Base-by-base conservation (phyloP, 2,329 filamentous ascomycete genomes). In the Fusarium graminum region DNA sequence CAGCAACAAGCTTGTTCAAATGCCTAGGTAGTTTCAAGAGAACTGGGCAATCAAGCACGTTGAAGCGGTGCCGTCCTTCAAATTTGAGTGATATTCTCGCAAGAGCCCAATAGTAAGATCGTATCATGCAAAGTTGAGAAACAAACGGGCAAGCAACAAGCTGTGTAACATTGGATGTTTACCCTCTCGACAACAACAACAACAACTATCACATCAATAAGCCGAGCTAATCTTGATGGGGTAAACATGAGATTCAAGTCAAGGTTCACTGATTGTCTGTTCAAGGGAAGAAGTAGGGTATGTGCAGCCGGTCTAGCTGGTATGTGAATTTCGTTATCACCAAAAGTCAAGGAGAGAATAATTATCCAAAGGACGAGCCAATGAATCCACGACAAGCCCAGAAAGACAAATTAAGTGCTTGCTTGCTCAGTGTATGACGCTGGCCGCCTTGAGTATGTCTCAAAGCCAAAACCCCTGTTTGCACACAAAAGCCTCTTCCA, bases 391-490 rank as follows among this genome's bases (percentile, higher is more conserved):
- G 38, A 58, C 28, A 59, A 26, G 32, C 49, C 56, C 50, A 51
- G 51, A 30, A 55, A 56, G 50, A 56, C 51, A 62, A 47, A 47
- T 47, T 47, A 58, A 58, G 55, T 67, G 53, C 60, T 71, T 49
- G 58, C 58, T 63, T 58, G 22, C 58, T 63, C 51, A 17, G 29
- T 54, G 67, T 54, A 63, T 72, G 66, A 71, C 70, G 68, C 61
- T 51, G 64, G 64, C 45, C 59, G 63, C 65, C 58, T 51, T 47
- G 52, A 55, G 58, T 60, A 58, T 54, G 62, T 65, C 52, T 62
- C 59, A 56, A 59, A 65, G 41, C 45, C 69, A 56, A 57, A 65
- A 44, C 51, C 69, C 61, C 59, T 58, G 54, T 41, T 58, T 58
- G 54, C 44, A 54, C 42, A 12, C 38, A 47, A 42, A 65, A 45